phyloP scores from a whole-genome alignment of 2,329 filamentous ascomycete genomes.

The Cytospora piceicola region DNA sequence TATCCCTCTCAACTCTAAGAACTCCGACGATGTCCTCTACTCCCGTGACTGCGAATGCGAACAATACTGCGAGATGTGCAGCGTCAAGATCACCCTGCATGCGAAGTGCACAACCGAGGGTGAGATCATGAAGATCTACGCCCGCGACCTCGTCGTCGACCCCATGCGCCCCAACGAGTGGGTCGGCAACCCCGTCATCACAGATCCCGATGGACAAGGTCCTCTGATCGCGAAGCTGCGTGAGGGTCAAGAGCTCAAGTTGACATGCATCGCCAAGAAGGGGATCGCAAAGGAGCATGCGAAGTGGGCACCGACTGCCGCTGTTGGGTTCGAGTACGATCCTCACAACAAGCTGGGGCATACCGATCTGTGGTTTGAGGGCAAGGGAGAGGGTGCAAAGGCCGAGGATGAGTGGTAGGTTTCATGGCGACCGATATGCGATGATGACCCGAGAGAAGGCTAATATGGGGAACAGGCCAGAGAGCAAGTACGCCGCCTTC shows the following conservation, averaged over 20 bases:
- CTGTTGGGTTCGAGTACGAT: conserved; percentile 97
- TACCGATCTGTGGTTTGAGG: conserved; percentile 92
- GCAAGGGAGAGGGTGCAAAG: conserved; percentile 33
- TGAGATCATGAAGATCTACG: conserved; percentile 92
- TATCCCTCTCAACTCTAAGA: conserved; percentile 83
- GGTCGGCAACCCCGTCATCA: conserved; percentile 81
- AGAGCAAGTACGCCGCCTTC: conserved; percentile 77
- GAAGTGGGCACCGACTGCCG: conserved; percentile 93
- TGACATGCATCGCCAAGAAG: conserved; percentile 95
- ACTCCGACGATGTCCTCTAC: conserved; percentile 81
- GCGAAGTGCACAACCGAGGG: conserved; percentile 78
- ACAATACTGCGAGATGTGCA: conserved; percentile 90
- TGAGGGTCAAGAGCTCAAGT: conserved; percentile 84
- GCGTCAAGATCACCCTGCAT: conserved; percentile 81
- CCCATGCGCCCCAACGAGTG: conserved; percentile 71
- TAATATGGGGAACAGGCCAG: conserved; percentile 64
- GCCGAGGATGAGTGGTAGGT: conserved; percentile 80
- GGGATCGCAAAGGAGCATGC: conserved; percentile 98
- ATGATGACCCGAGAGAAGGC: conserved; percentile 7
- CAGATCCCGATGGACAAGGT: conserved; percentile 79
- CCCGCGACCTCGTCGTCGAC: conserved; percentile 79
- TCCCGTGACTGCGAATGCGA: conserved; percentile 96
- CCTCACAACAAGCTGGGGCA: conserved; percentile 95
- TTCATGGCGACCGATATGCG: conserved; percentile 7
- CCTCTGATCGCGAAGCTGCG: conserved; percentile 89